phyloP scores from a whole-genome alignment of 495 filamentous ascomycete genomes.

The Penicillium bialowiezense region DNA sequence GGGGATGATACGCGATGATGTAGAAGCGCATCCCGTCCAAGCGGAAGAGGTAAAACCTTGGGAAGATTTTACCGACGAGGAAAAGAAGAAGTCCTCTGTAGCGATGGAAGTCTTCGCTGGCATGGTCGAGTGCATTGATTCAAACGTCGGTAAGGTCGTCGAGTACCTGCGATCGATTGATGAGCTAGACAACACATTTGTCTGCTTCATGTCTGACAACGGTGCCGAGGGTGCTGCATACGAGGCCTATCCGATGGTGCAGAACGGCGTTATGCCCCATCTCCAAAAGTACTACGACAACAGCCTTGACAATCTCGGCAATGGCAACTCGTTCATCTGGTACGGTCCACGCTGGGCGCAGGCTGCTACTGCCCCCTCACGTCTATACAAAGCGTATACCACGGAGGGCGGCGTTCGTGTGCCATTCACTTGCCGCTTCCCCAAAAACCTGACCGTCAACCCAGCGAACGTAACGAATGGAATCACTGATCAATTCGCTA shows the following conservation, averaged over 20 bases:
- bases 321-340: conserved; percentile 61
- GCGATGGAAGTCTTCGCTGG: conserved; percentile 63
- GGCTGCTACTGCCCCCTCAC: conserved; percentile 61
- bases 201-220: conserved; percentile 64
- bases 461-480: conserved; percentile 19
- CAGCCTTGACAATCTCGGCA: conserved; percentile 58
- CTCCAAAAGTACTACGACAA: conserved; percentile 63
- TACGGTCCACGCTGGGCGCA: conserved; percentile 64
- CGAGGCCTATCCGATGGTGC: conserved; percentile 56
- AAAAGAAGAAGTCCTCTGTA: conserved; percentile 49
- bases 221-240: conserved; percentile 62
- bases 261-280: conserved; percentile 49
- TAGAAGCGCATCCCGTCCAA: conserved; percentile 52
- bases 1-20: conserved; percentile 49
- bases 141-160: conserved; percentile 58
- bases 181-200: conserved; percentile 62
- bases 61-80: conserved; percentile 47
- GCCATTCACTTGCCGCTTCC: conserved; percentile 55
- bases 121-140: conserved; percentile 63
- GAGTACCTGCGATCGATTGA: conserved; percentile 52
- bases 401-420: conserved; percentile 61
- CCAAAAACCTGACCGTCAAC: conserved; percentile 24
- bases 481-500: conserved; percentile 57
- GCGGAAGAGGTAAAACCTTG: conserved; percentile 53
- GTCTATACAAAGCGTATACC: conserved; percentile 60